Percentiles rank a stretch among this genome's conserved stretches.
These are phyloP conservation scores for Pulveroboletus frians DNA, from an alignment of 768 basidiomycete species.

Conservation along the genomic window DNA sequence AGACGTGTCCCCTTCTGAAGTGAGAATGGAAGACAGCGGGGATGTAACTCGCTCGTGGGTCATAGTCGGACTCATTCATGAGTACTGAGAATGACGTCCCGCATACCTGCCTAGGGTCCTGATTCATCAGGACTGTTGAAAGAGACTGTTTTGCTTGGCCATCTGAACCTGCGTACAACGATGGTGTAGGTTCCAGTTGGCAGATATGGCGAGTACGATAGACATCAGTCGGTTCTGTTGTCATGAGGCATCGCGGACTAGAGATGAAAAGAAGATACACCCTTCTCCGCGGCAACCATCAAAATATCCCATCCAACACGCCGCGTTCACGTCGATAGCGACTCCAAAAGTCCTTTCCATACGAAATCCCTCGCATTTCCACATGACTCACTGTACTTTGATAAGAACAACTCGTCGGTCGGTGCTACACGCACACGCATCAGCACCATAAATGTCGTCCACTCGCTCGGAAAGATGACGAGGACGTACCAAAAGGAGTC, in stretches of 20 bases:
- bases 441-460: background rate
- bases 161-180: background rate
- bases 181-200: background rate
- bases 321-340: conserved; percentile 20
- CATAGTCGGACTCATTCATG: too few species aligned
- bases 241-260: background rate
- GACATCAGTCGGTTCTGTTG: background rate
- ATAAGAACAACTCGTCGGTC: conserved; percentile 70
- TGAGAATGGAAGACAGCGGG: too few species aligned
- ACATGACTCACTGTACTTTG: conserved; percentile 70
- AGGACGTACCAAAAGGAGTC: conserved; percentile 43
- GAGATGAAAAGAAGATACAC: background rate
- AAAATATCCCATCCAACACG: background rate
- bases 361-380: conserved; percentile 82
- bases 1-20: too few species aligned
- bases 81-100: too few species aligned
- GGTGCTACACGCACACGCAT: conserved; percentile 23
- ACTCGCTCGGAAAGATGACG: background rate
- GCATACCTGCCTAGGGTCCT: too few species aligned
- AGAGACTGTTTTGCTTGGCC: background rate
- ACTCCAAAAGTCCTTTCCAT: conserved; percentile 51
- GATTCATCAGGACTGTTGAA: too few species aligned
- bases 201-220: background rate
- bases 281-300: background rate
- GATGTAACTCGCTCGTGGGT: too few species aligned